These are phyloP conservation scores for Diaporthe helianthi DNA, from an alignment of 2,329 filamentous ascomycete species.

Conservation along the genomic window DNA sequence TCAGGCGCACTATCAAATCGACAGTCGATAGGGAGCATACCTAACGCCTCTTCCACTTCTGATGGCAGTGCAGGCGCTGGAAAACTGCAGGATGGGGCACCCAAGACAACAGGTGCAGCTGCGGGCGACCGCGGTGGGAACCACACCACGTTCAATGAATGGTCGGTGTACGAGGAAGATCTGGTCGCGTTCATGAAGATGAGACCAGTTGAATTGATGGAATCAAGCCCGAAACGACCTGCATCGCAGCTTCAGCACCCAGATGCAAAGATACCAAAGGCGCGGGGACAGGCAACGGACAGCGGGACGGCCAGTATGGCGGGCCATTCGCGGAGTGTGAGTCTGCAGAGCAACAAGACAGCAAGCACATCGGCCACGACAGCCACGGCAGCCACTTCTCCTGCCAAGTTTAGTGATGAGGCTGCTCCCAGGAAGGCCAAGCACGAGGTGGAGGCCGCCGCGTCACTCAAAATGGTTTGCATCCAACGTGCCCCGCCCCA, in stretches of 20 bases:
- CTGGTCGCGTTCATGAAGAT: conserved; percentile 34
- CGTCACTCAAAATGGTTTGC: conserved; percentile 35
- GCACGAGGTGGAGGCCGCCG: conserved; percentile 31
- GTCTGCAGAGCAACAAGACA: conserved; percentile 27
- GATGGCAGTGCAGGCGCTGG: background rate
- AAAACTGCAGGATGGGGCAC: conserved; percentile 1
- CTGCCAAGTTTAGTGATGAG: background rate
- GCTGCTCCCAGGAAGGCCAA: background rate
- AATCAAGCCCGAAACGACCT: background rate
- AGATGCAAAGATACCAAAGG: conserved; percentile 12
- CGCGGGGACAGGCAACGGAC: background rate
- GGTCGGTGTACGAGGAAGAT: conserved; percentile 35
- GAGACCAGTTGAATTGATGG: conserved; percentile 21
- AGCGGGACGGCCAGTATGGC: conserved; percentile 9
- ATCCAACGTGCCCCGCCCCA: conserved; percentile 21
- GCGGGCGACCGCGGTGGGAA: background rate
- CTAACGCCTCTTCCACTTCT: background rate
- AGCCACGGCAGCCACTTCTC: conserved; percentile 10
- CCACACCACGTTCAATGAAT: conserved; percentile 32
- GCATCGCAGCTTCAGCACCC: background rate
- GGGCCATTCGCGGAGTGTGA: conserved; percentile 26
- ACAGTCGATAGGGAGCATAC: conserved; percentile 16
- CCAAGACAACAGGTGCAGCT: background rate
- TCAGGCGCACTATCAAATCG: conserved; percentile 6
- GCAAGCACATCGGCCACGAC: conserved; percentile 8